These are phyloP conservation scores for Citrus unshiu DNA, from an alignment of 345 rosid genomes.

Conservation along the genomic window DNA sequence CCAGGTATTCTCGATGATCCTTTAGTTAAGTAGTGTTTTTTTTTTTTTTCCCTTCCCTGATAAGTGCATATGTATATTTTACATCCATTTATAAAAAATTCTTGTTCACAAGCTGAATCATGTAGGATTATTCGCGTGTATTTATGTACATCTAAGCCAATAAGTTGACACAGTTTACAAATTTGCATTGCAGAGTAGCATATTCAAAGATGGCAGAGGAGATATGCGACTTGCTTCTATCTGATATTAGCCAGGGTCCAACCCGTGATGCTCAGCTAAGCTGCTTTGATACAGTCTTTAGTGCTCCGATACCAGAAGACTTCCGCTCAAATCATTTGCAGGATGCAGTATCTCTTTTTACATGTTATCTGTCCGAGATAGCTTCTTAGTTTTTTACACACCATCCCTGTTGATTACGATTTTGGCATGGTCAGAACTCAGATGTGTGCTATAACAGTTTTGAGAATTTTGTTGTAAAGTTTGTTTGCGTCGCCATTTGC, in stretches of 20 bases:
- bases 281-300: constrained; percentile 63
- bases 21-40: background rate
- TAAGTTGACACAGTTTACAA: background rate
- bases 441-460: background rate
- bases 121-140: background rate
- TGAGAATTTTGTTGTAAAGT: background rate
- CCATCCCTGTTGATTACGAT: background rate
- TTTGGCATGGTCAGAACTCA: background rate
- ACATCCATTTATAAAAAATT: background rate
- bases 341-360: constrained; percentile 79
- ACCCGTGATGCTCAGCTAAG: constrained; percentile 62
- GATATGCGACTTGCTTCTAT: constrained; percentile 53
- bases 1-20: constrained; percentile 49
- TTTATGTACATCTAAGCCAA: background rate
- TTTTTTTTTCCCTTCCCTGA: no score
- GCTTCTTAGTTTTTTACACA: constrained; percentile 25
- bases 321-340: constrained; percentile 66
- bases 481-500: background rate
- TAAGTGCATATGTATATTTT: background rate
- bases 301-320: constrained; percentile 78
- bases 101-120: background rate
- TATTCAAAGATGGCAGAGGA: constrained; percentile 90
- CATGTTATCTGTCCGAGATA: constrained; percentile 69
- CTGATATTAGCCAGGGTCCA: constrained; percentile 37
- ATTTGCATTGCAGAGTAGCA: constrained; percentile 51